Base-by-base conservation (phyloP, 208 protist genomes). In the Trypanosoma congolense region DNA sequence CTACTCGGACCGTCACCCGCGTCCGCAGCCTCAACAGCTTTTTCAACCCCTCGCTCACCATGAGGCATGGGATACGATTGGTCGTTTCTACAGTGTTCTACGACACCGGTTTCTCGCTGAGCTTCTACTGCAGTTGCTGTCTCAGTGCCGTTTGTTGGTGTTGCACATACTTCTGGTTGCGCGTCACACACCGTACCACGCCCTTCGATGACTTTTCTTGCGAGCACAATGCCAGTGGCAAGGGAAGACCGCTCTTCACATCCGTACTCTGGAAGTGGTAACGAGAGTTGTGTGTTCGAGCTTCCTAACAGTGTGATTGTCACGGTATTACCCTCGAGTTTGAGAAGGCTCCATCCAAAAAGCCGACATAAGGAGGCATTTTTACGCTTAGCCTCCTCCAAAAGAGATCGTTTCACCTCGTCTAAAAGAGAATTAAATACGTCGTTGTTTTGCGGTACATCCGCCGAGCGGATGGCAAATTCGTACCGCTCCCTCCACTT, bases 271-370 rank as follows among this genome's bases (percentile, higher is more conserved):
- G 38, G 28, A 31, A 69, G 19, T 30, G 62, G 38, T n/a, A 69
- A 26, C 1, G 54, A 61, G 6, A 69, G 21, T 24, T 41, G 46
- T 40, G 49, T 54, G 22, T 50, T 48, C 16, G 47, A 4, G 30
- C 24, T 45, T 10, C 62, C 54, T 19, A 60, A 14, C 12, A 46
- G 46, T 28, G 47, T 49, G 36, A 69, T 50, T 14, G 9, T 18
- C 21, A 61, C 47, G 4, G 30, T 36, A 31, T 43, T 43, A 18
- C 49, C 31, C 4, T 22, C 60, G 6, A 69, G 24, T 0, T 57
- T 38, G 2, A 61, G 19, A 19, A 69, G 38, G 16, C 61, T 40
- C 62, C 62, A 69, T n/a, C 62, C 62, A 51, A 69, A 69, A 36
- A 69, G 36, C 18, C 31, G 45, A 52, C 62, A 69, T 2, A 69